Evolutionary conservation across 2,329 filamentous ascomycete species (phyloP).

Genomic region (Penicillium sp.): DNA sequence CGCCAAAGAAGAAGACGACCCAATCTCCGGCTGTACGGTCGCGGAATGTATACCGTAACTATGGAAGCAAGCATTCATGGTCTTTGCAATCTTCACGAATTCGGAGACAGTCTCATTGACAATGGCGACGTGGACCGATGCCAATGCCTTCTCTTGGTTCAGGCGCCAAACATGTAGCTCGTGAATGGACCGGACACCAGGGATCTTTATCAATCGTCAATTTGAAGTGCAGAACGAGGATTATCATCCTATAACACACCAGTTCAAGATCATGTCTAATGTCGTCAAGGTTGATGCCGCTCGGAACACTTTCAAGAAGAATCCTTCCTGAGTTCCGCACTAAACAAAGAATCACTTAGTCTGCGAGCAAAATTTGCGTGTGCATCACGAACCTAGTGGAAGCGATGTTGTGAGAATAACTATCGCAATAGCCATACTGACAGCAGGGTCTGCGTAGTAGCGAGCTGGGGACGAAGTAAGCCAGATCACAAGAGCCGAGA

Average conservation of each 20-base stretch:
- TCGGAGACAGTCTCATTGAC: slow-evolving; percentile 59
- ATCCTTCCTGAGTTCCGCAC: background rate
- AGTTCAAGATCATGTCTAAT: background rate
- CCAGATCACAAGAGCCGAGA: slow-evolving; percentile 72
- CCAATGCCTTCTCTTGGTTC: slow-evolving; percentile 70
- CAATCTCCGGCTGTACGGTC: slow-evolving; percentile 69
- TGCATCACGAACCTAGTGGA: background rate
- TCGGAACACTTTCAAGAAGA: slow-evolving; percentile 1
- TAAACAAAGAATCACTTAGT: background rate
- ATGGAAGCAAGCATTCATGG: slow-evolving; percentile 70
- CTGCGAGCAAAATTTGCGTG: background rate
- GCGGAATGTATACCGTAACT: slow-evolving; percentile 73
- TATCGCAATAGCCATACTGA: slow-evolving; percentile 10
- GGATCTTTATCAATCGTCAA: background rate
- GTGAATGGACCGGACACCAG: slow-evolving; percentile 60
- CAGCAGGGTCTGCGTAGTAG: slow-evolving; percentile 12
- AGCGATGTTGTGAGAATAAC: slow-evolving; percentile 9
- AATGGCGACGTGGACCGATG: slow-evolving; percentile 71
- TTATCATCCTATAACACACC: background rate
- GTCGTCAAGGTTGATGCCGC: background rate
- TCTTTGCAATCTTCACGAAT: slow-evolving; percentile 66
- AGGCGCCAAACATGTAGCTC: slow-evolving; percentile 75
- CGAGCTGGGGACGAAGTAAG: slow-evolving; percentile 44
- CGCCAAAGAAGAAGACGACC: background rate
- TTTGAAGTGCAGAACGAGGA: background rate